Conservation (phyloP, 768 basidiomycete species). For the Mycena rebaudengoi region DNA sequence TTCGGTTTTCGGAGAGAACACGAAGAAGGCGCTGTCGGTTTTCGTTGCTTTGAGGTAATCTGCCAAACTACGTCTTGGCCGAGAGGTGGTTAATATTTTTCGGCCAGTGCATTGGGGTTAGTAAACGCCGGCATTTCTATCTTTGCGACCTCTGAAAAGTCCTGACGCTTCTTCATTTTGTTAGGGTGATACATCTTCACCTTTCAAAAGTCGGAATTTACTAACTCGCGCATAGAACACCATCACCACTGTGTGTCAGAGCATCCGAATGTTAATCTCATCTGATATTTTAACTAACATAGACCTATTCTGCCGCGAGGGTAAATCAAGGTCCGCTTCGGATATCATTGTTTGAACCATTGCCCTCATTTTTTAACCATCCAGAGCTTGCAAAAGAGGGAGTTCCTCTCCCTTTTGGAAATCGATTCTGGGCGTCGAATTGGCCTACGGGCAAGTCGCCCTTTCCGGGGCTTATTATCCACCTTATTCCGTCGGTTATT, state of each 20-base stretch:
- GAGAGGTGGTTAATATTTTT: background rate
- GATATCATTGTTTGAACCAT: background rate
- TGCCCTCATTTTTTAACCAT: background rate
- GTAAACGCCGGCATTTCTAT: background rate
- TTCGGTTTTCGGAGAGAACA: slow-evolving; percentile 62
- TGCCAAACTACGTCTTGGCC: background rate
- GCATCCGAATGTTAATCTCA: background rate
- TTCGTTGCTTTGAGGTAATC: slow-evolving; percentile 64
- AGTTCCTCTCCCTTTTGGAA: slow-evolving; percentile 67
- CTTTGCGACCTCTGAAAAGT: background rate
- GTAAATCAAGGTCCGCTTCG: slow-evolving; percentile 57
- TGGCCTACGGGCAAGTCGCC: slow-evolving; percentile 69
- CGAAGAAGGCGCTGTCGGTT: slow-evolving; percentile 63
- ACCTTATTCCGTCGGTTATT: slow-evolving; percentile 63
- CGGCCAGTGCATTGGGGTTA: slow-evolving; percentile 26
- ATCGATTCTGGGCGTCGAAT: slow-evolving; percentile 68
- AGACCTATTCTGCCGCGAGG: slow-evolving; percentile 61
- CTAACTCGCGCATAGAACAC: slow-evolving; percentile 26
- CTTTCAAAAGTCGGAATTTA: background rate
- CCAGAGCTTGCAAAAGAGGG: slow-evolving; percentile 70
- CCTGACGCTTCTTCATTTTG: background rate
- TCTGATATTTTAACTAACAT: background rate
- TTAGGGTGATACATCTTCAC: background rate
- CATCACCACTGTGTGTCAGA: slow-evolving; percentile 33
- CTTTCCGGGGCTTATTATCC: slow-evolving; percentile 62